Evolutionary conservation across 352 stramenopile species (phyloP), one percentile per base, ranked within the genome.

Genomic region (Pythium sukuiense): DNA sequence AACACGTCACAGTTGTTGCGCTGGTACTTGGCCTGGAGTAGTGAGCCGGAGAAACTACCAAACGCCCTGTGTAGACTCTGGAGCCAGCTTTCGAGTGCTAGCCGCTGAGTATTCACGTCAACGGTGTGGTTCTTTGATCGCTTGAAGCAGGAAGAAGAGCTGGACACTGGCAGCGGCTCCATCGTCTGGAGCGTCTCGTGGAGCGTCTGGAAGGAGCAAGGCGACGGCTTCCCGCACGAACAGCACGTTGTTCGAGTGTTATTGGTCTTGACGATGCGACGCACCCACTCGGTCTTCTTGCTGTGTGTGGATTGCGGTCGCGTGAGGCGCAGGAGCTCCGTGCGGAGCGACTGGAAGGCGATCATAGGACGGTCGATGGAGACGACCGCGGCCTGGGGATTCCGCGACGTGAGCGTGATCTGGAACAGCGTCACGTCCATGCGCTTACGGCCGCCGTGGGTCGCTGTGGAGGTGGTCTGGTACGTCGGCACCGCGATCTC

Each of bases 261-360:
- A 11, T 49, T 59, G 52, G 52, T 61, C 24, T 69, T 58, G 30
- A 71, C 35, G 20, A 71, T 60, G 43, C 65, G 65, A 8, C 58
- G 57, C 65, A 71, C 43, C 65, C 65, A 71, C 65, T 52, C 37
- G 54, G 63, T n/a, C 55, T 27, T 35, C 41, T 45, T 20, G 57
- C 16, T 14, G n/a, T 8, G 37, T 12, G 9, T 20, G 32, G 14
- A 18, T 6, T 33, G 26, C 37, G 60, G 26, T 18, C 41, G 32
- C 7, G 68, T 67, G 54, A 55, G 49, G 14, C 45, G 67, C 33
- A 66, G 50, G 6, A 92, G 75, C 57, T 69, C 69, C 52, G 80
- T 79, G 62, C 83, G 80, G 33, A 92, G 69, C 12, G 57, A 69
- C n/a, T 80, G 80, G 71, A 92, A 92, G 41, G 88, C 81, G 24